Evolutionary conservation across 1,284 basidiomycete genomes (phyloP), one percentile per base, ranked within the genome.

Genomic region (Golubevia sp.): DNA sequence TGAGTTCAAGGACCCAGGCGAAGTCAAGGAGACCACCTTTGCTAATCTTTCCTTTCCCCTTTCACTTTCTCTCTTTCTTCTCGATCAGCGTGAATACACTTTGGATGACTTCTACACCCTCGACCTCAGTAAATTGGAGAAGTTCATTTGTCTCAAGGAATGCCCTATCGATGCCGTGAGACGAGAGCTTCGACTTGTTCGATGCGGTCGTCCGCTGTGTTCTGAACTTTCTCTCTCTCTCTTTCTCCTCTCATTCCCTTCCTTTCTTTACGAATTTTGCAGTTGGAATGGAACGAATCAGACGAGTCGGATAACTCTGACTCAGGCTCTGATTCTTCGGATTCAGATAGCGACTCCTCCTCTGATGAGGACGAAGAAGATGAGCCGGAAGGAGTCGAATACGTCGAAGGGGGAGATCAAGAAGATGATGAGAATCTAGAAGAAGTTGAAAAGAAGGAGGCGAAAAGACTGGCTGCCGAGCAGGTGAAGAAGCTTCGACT

Each of bases 91-190:
- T 30, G 80, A 83, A 49, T 83, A 82, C 56, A 83, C 79, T 2
- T 50, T 83, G 18, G 80, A 83, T 62, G 79, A 82, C 48, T 83
- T 83, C 49, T 77, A 83, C 69, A 80, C 77, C 13, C 74, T 83
- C 54, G 77, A 83, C 50, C 65, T 83, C 1, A 60, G 68, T 60
- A 83, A 83, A 57, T 66, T 83, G 56, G 78, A 82, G 20, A 72
- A 74, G 23, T 80, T 79, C 61, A 59, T 56, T 2, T 80, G 80
- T 60, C 71, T 83, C 53, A 74, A 73, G 51, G 71, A 71, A 18
- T 83, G 80, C 49, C 77, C 73, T 3, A 83, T 82, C 49, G 80
- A 83, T 26, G 62, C 66, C 1, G 64, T 66, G 44, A 15, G 64
- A 61, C 30, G 30, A 5, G 11, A 34, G 11, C 18, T 44, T 44